Conservation (phyloP, 176 grass and related monocot genomes). For the Olyra latifolia region DNA sequence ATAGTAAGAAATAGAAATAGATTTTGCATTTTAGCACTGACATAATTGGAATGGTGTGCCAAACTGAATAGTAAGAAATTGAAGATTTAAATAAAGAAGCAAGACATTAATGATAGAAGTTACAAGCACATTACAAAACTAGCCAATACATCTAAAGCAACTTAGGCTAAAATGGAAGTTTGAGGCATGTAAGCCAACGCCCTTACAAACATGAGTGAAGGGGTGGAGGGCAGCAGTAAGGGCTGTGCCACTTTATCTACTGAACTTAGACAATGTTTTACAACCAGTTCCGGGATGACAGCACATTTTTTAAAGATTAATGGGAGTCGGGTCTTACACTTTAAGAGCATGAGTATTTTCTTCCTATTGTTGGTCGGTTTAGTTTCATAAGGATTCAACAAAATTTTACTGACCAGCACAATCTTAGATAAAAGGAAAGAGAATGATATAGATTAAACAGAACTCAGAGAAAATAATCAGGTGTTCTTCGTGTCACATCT, state of each 20-base stretch:
- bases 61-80: not conserved
- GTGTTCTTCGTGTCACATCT: constrained; percentile 75
- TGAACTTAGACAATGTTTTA: not conserved
- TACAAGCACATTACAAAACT: constrained; percentile 22
- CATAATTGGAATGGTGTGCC: not conserved
- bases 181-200: not conserved
- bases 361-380: constrained; percentile 14
- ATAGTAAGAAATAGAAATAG: not conserved
- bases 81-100: not conserved
- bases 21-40: not conserved
- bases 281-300: not conserved
- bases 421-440: not conserved
- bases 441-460: not conserved
- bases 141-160: not conserved
- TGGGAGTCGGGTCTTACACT: not conserved
- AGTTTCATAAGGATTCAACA: constrained; percentile 11
- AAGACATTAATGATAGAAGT: not conserved
- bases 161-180: not conserved
- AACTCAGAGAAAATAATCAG: constrained; percentile 78
- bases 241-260: not conserved
- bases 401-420: constrained; percentile 37
- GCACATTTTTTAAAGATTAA: not conserved
- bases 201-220: not conserved
- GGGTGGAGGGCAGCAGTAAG: too few species aligned
- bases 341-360: not conserved